Evolutionary conservation across 352 stramenopile genomes (phyloP), one percentile per base, ranked within the genome.

Genomic region (Plasmopara viticola): DNA sequence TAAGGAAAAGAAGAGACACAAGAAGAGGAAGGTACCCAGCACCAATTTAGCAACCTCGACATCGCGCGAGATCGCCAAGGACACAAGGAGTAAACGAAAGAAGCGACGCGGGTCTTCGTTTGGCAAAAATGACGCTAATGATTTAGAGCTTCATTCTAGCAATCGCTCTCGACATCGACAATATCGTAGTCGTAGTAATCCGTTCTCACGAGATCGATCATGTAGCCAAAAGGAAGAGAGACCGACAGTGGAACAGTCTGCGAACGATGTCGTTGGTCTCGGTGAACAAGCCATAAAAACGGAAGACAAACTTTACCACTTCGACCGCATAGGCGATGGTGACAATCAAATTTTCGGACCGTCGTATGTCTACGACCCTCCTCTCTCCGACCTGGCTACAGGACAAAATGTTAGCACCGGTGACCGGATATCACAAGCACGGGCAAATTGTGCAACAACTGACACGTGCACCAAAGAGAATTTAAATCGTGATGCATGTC

Each of bases 301-400:
- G 8, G 28, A 64, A 0, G 63, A 75, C 9, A 76, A 71, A 29
- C 47, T 89, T 6, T 91, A 84, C 45, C 73, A 87, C 41, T 73
- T 83, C 29, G 84, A 94, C 44, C 63, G 68, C 35, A 57, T 54
- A 0, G 79, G 81, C 14, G 84, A 94, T 59, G 57, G 53, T 10
- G 72, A 92, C 2, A 94, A 94, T 45, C 38, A 39, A 0, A 67
- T 89, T 31, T 94, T 78, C 31, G 81, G 84, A 17, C 75, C 76
- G 2, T 59, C 84, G 12, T 87, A 86, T 45, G 64, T 51, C n/a
- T 58, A 84, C 15, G 78, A 92, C 17, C 70, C 74, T 34, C 84
- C 81, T 2, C 38, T 85, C 14, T 92, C 90, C 39, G 29, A 56
- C 10, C 62, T 91, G 34, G 74, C 66, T 25, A 85, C 75, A n/a